Evolutionary conservation across 768 basidiomycete species (phyloP).

Genomic region (Imleria badia): DNA sequence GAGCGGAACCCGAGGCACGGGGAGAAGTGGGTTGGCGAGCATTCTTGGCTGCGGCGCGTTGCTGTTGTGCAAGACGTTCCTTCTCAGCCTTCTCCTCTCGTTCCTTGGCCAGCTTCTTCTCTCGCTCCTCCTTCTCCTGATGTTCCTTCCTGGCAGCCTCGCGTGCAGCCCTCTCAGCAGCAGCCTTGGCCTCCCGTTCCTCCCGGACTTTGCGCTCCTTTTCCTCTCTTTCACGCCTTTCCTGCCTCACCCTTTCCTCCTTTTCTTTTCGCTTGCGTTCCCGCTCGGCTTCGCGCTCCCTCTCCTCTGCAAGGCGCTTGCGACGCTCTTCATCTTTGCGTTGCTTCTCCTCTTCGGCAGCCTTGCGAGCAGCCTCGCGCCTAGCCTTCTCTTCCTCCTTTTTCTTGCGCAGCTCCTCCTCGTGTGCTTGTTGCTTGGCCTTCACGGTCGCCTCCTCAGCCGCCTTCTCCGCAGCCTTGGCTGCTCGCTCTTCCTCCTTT

Average conservation of each 20-base stretch:
- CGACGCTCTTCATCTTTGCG: conserved; percentile 84
- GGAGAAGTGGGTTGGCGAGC: conserved; percentile 52
- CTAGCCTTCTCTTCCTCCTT: conserved; percentile 84
- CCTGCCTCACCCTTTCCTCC: conserved; percentile 58
- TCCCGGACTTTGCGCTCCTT: conserved; percentile 62
- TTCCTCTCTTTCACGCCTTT: conserved; percentile 56
- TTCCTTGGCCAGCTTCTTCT: conserved; percentile 63
- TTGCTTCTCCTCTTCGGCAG: conserved; percentile 78
- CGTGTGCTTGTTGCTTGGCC: conserved; percentile 72
- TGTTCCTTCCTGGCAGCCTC: conserved; percentile 42
- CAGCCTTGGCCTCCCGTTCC: conserved; percentile 60
- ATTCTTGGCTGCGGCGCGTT: conserved; percentile 48
- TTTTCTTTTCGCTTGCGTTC: conserved; percentile 73
- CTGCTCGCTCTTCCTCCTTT: conserved; percentile 89
- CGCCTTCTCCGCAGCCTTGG: conserved; percentile 79
- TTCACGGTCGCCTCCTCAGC: conserved; percentile 80
- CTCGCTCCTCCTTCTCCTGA: conserved; percentile 65
- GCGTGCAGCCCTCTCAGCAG: conserved; percentile 48
- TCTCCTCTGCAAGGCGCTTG: conserved; percentile 74
- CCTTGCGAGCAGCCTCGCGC: conserved; percentile 74
- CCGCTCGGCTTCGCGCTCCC: conserved; percentile 74
- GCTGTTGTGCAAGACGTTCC: conserved; percentile 46
- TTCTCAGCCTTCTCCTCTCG: conserved; percentile 57
- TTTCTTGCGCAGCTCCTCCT: conserved; percentile 78
- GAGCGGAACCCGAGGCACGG: conserved; percentile 49